phyloP scores from a whole-genome alignment of 2,329 filamentous ascomycete species.

The Daldinia sp. region DNA sequence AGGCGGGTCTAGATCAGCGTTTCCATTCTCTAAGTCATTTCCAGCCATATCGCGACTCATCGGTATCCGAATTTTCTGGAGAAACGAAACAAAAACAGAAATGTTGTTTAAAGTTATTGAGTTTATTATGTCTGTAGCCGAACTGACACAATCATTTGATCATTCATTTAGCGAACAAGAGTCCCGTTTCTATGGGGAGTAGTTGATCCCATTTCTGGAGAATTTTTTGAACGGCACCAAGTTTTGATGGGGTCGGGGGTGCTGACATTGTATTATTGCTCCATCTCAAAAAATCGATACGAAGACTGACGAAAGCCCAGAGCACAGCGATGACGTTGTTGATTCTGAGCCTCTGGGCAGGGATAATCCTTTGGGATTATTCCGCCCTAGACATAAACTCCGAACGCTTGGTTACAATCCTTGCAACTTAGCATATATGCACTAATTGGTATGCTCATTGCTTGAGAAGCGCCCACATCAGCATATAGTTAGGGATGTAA shows the following conservation, averaged over 20 bases:
- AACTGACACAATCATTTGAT: slow-evolving; percentile 30
- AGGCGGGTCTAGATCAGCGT: slow-evolving; percentile 29
- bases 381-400: slow-evolving; percentile 29
- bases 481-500: not conserved
- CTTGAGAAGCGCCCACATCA: not conserved
- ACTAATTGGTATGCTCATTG: not conserved
- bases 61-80: not conserved
- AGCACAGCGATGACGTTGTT: slow-evolving; percentile 39
- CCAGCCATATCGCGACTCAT: slow-evolving; percentile 37
- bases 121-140: slow-evolving; percentile 13
- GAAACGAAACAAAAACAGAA: not conserved
- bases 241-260: slow-evolving; percentile 22
- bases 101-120: not conserved
- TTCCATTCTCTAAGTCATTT: slow-evolving; percentile 36
- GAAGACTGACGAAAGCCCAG: slow-evolving; percentile 43
- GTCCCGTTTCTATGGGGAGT: slow-evolving; percentile 22
- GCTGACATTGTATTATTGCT: slow-evolving; percentile 31
- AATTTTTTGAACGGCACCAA: slow-evolving; percentile 11
- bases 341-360: slow-evolving; percentile 31
- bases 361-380: slow-evolving; percentile 30
- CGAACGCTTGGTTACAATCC: slow-evolving; percentile 14
- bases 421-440: slow-evolving; percentile 25
- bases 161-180: slow-evolving; percentile 30
- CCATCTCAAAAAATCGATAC: slow-evolving; percentile 23
- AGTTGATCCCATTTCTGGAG: slow-evolving; percentile 30